phyloP scores from a whole-genome alignment of 208 protist species.

The Leishmania tropica region DNA sequence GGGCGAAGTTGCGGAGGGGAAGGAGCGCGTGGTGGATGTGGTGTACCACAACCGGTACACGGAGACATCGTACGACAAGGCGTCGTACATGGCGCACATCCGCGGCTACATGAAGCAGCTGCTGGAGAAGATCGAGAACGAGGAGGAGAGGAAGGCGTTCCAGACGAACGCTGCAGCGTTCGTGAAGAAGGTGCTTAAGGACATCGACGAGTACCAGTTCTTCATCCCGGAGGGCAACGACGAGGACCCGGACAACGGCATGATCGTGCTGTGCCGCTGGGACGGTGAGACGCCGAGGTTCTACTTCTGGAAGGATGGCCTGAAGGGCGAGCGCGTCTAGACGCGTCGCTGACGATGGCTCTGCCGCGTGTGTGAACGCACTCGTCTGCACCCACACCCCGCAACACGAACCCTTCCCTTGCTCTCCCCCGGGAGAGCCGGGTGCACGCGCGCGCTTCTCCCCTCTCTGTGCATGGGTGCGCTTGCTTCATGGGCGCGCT shows the following conservation, averaged over 20 bases:
- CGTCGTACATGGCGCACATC: slow-evolving; percentile 92
- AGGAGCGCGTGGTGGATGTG: slow-evolving; percentile 85
- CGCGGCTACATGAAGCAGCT: slow-evolving; percentile 92
- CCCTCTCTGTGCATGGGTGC: no score
- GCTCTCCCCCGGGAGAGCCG: no score
- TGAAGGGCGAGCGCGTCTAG: slow-evolving; percentile 88
- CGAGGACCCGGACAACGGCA: slow-evolving; percentile 90
- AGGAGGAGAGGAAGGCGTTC: slow-evolving; percentile 89
- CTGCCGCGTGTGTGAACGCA: background rate
- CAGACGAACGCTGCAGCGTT: slow-evolving; percentile 85
- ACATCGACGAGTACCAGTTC: slow-evolving; percentile 94
- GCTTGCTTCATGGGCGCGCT: no score
- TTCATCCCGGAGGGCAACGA: slow-evolving; percentile 91
- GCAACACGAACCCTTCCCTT: background rate
- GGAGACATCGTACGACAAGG: slow-evolving; percentile 94
- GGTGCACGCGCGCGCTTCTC: no score
- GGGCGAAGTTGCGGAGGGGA: slow-evolving; percentile 79
- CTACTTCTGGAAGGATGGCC: slow-evolving; percentile 92
- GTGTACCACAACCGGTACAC: slow-evolving; percentile 92
- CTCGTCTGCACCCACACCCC: background rate
- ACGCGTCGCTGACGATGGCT: background rate
- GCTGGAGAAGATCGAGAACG: slow-evolving; percentile 82
- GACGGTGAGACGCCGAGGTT: slow-evolving; percentile 86
- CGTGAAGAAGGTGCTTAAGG: slow-evolving; percentile 92
- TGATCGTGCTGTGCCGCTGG: slow-evolving; percentile 92